phyloP scores from a whole-genome alignment of 176 grass and related monocot species.

The Areca catechu region DNA sequence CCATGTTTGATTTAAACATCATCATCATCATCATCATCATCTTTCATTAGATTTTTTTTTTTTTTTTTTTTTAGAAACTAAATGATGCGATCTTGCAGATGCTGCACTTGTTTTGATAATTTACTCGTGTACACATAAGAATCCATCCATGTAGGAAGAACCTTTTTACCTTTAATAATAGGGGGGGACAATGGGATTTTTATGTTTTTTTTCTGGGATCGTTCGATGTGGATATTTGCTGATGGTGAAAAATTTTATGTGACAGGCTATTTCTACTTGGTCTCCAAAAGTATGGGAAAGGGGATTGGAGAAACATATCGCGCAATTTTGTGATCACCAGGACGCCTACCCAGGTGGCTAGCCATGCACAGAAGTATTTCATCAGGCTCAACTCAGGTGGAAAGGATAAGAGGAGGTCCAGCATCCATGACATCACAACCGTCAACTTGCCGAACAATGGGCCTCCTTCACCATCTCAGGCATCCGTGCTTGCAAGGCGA shows the following conservation, averaged over 20 bases:
- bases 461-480: slow-evolving; percentile 42
- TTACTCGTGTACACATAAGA: too few relatives aligned
- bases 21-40: too few relatives aligned
- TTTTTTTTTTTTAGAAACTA: too few relatives aligned
- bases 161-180: too few relatives aligned
- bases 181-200: too few relatives aligned
- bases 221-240: too few relatives aligned
- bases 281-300: slow-evolving; percentile 78
- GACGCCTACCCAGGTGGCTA: slow-evolving; percentile 93
- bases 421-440: slow-evolving; percentile 99
- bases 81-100: too few relatives aligned
- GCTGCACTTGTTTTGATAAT: too few relatives aligned
- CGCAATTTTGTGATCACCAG: slow-evolving; percentile 85
- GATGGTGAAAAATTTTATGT: not conserved
- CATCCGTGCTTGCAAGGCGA: slow-evolving; percentile 35
- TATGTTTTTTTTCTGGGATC: too few relatives aligned
- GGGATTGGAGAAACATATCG: slow-evolving; percentile 98
- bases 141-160: too few relatives aligned
- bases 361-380: slow-evolving; percentile 99
- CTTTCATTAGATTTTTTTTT: too few relatives aligned
- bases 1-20: too few relatives aligned
- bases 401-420: slow-evolving; percentile 96
- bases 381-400: slow-evolving; percentile 88
- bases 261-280: slow-evolving; percentile 77
- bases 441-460: slow-evolving; percentile 71